Base-by-base conservation (phyloP, 2,329 filamentous ascomycete genomes). In the Zasmidium angulare region DNA sequence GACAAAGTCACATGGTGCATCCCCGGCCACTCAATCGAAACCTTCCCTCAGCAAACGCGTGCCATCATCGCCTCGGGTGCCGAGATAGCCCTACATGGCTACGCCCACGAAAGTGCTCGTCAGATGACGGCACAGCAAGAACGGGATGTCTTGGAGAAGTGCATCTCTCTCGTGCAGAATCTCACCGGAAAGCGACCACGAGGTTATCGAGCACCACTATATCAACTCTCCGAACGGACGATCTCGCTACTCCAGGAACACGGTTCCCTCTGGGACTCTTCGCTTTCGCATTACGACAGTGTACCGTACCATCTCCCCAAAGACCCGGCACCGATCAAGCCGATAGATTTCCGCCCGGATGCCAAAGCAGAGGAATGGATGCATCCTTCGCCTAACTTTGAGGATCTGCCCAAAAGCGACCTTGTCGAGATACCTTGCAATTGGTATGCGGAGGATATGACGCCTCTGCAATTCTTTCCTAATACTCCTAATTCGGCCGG, bases 1-100 rank as follows among this genome's bases (percentile, higher is more conserved):
- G 75, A 83, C 24, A 81, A 81, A 59, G 76, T 82, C 24, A 85
- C 83, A 2, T 86, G 83, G 84, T 86, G 84, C 66, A 79, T 86
- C 11, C 84, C 84, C 0, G 83, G 84, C 50, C 84, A 86, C 71
- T 82, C 79, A 0, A 76, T 83, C 53, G 84, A 86, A 63, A 84
- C 79, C 10, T 86, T 86, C 61, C 83, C 83, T 0, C 69, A 73
- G 1, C 76, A 84, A 56, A 80, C 81, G 2, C 71, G 74, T 53
- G 74, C 75, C 49, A 82, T 86, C 21, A 71, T 84, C 2, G 76
- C 80, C 3, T 81, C 78, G 29, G 82, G 84, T 6, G 78, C 77
- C 3, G 82, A 85, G 64, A 80, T 85, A 49, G 83, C 76, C 0
- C 68, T 81, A 0, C 79, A 82, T 63, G 79, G 78, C 11, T 82